A percentile compares a stretch with the other conserved stretches of the same genome.
Evolutionary conservation across 345 rosid species (phyloP).

Genomic region (Lepidium didymum): DNA sequence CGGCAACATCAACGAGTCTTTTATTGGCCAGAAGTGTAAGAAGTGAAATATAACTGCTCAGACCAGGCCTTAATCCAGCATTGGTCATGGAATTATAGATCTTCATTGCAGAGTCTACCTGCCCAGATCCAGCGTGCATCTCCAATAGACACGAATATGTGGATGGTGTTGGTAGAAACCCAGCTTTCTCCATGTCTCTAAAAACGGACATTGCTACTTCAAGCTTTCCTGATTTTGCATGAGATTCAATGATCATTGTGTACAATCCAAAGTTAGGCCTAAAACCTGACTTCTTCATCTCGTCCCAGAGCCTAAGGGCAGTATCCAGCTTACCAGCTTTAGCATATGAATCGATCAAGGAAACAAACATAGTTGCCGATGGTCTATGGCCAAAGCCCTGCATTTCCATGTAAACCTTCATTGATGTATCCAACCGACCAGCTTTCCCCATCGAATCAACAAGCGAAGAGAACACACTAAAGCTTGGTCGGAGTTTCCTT

Average conservation of each 20-base stretch:
- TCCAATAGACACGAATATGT: constrained; percentile 90
- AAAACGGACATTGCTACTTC: constrained; percentile 81
- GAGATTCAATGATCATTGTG: constrained; percentile 81
- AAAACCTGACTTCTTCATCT: constrained; percentile 75
- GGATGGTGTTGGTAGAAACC: constrained; percentile 86
- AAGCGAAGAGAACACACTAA: constrained; percentile 60
- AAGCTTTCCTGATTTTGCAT: constrained; percentile 96
- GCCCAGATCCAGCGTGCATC: constrained; percentile 90
- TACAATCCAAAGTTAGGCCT: constrained; percentile 88
- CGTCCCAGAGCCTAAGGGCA: constrained; percentile 87
- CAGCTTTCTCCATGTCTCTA: constrained; percentile 89
- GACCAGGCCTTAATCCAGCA: constrained; percentile 82
- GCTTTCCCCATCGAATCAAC: constrained; percentile 98
- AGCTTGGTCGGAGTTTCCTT: constrained; percentile 59
- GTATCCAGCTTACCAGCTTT: constrained; percentile 93
- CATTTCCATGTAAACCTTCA: constrained; percentile 87
- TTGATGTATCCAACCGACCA: constrained; percentile 83
- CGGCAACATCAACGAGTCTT: constrained; percentile 92
- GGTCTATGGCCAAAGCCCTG: constrained; percentile 69
- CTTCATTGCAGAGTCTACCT: constrained; percentile 90
- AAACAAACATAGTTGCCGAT: constrained; percentile 76
- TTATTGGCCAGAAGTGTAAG: constrained; percentile 77
- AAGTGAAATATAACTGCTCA: constrained; percentile 79
- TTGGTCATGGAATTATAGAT: constrained; percentile 90
- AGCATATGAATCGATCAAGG: constrained; percentile 77